Conservation (phyloP, 2,329 filamentous ascomycete species). For the Hypoxylon sp. region DNA sequence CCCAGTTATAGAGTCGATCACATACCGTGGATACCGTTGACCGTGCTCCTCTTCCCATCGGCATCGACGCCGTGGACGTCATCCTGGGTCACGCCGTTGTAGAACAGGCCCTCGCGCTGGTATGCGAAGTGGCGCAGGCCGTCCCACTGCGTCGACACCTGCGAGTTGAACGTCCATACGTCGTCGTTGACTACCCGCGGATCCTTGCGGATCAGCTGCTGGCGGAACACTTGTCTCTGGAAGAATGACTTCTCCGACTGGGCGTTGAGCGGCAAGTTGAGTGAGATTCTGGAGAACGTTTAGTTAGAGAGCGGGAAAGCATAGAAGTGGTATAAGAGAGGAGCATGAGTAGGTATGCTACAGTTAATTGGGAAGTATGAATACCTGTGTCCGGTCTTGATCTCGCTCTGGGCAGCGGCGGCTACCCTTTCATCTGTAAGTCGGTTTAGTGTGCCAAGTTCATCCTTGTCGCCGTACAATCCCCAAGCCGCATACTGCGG, state of each 20-base stretch:
- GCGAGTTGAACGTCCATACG: conserved; percentile 65
- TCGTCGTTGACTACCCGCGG: conserved; percentile 67
- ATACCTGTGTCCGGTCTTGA: conserved; percentile 61
- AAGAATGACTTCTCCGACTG: conserved; percentile 63
- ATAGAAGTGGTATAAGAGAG: neutral
- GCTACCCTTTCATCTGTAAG: conserved; percentile 63
- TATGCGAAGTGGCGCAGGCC: conserved; percentile 62
- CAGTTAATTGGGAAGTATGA: neutral
- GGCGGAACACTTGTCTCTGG: conserved; percentile 62
- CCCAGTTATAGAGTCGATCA: neutral
- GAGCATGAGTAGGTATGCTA: too few species aligned
- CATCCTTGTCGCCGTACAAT: conserved; percentile 63
- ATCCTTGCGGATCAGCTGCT: conserved; percentile 60
- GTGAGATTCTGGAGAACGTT: conserved; percentile 56
- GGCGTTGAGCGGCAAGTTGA: conserved; percentile 68
- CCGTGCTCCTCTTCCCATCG: conserved; percentile 45
- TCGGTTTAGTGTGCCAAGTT: conserved; percentile 69
- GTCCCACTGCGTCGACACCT: conserved; percentile 67
- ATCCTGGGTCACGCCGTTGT: conserved; percentile 51
- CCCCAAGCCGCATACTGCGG: conserved; percentile 57
- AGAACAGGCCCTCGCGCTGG: conserved; percentile 53
- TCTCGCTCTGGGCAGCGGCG: conserved; percentile 59
- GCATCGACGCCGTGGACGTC: conserved; percentile 49
- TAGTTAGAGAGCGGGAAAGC: neutral
- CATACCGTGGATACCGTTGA: conserved; percentile 53